Evolutionary conservation across 1,284 basidiomycete genomes (phyloP), one percentile per base, ranked within the genome.

Genomic region (Pyrrhoderma lamaoense): DNA sequence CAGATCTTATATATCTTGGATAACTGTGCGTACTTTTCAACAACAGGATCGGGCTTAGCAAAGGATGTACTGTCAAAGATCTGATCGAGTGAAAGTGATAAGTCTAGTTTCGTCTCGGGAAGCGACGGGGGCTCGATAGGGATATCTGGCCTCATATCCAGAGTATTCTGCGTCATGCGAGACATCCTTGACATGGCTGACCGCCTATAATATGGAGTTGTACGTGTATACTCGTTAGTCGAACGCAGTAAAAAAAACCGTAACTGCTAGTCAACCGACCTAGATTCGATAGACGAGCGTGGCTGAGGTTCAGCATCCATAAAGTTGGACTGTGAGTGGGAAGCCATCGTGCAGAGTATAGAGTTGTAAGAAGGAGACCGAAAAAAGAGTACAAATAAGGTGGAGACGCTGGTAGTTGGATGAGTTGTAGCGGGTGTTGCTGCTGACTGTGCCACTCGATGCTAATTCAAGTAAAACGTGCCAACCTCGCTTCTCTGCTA

Each of bases 231-330:
- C 21, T 22, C 5, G 14, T 40, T 18, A 40, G 21, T 18, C 14
- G 16, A 22, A 40, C n/a, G 38, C 21, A 40, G 21, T 5, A 40
- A 40, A n/a, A 40, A 22, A 22, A n/a, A n/a, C 5, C 5, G 14
- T 7, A 40, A 40, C n/a, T 5, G 38, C 5, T 16, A 40, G 38
- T 16, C 16, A n/a, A 40, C 52, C 39, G 47, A 54, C 52, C 52
- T 54, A 44, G 47, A 49, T 42, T 54, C 52, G 27, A 54, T 50
- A 19, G 52, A 54, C 36, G 44, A 45, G 42, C 52, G 52, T n/a
- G 47, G 43, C 9, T 50, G 47, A 27, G 52, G 43, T 38, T 50
- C 45, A n/a, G 39, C 38, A 18, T 47, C 51, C 34, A 25, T 14
- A 14, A 23, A 1, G 39, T 42, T 52, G n/a, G 42, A 36, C 22